Conservation (phyloP, 1,139 yeast genomes). For the Tardiomyces blankii region DNA sequence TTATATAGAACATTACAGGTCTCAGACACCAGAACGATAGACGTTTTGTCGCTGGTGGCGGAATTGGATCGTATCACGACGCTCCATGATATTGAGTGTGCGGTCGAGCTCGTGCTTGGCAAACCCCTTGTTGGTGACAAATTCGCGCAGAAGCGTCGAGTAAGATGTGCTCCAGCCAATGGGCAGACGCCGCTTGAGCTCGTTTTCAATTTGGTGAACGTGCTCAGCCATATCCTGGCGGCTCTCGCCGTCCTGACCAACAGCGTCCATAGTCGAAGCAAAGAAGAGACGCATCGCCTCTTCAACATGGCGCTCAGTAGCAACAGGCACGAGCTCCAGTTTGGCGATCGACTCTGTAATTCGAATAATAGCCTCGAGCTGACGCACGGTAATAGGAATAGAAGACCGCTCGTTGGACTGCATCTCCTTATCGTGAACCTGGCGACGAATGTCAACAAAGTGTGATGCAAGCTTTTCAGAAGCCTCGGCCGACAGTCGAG, state of each 20-base stretch:
- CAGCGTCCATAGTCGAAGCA: conserved; percentile 98
- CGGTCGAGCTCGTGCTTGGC: conserved; percentile 64
- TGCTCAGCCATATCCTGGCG: conserved; percentile 49
- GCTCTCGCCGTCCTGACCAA: conserved; percentile 62
- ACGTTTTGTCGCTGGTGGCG: conserved; percentile 84
- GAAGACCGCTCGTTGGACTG: conserved; percentile 84
- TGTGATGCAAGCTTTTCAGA: conserved; percentile 88
- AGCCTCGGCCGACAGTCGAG: conserved; percentile 81
- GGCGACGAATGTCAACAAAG: conserved; percentile 82
- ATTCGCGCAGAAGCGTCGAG: conserved; percentile 71
- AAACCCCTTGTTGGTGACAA: conserved; percentile 40
- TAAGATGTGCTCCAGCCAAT: conserved; percentile 95
- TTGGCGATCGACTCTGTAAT: conserved; percentile 93
- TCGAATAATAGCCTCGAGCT: conserved; percentile 93
- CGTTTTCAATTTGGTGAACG: conserved; percentile 70
- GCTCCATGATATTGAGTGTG: conserved; percentile 71
- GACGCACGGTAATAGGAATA: conserved; percentile 96
- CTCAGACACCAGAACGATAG: conserved; percentile 66
- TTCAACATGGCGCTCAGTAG: conserved; percentile 81
- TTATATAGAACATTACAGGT: too few relatives aligned
- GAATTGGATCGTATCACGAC: conserved; percentile 77
- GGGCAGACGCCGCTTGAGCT: conserved; percentile 81
- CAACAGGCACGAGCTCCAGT: conserved; percentile 69
- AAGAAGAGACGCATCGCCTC: conserved; percentile 91
- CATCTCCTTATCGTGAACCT: conserved; percentile 70